phyloP scores from a whole-genome alignment of 306 rosid genomes.

The Quercus alba region DNA sequence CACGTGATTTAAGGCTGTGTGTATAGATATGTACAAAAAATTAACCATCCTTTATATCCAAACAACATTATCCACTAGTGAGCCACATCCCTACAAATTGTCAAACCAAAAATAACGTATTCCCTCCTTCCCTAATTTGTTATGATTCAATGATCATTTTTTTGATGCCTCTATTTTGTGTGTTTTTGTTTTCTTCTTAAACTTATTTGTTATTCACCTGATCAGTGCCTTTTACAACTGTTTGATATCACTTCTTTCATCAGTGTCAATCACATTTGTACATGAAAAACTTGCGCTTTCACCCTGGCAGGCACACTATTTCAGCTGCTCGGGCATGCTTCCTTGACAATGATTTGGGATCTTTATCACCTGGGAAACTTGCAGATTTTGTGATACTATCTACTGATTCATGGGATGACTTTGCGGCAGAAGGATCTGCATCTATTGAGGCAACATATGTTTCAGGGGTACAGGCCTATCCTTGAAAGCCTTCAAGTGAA shows the following conservation, averaged over 20 bases:
- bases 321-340: constrained; percentile 84
- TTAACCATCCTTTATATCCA: background rate
- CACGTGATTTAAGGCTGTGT: no score
- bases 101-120: background rate
- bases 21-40: rapidly evolving
- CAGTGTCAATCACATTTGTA: background rate
- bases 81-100: background rate
- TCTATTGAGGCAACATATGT: constrained; percentile 70
- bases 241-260: background rate
- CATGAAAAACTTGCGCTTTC: constrained; percentile 2
- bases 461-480: constrained; percentile 67
- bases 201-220: background rate
- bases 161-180: background rate
- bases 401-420: constrained; percentile 57
- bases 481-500: constrained; percentile 32
- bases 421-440: constrained; percentile 53
- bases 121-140: no score
- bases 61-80: background rate
- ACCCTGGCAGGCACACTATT: constrained; percentile 60
- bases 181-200: background rate
- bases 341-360: constrained; percentile 66
- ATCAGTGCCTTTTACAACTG: constrained; percentile 2
- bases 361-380: constrained; percentile 64
- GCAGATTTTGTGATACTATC: constrained; percentile 85
- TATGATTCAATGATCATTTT: background rate